These are phyloP conservation scores for Nigrospora osmanthi DNA, from an alignment of 2,329 filamentous ascomycete species.

Conservation along the genomic window DNA sequence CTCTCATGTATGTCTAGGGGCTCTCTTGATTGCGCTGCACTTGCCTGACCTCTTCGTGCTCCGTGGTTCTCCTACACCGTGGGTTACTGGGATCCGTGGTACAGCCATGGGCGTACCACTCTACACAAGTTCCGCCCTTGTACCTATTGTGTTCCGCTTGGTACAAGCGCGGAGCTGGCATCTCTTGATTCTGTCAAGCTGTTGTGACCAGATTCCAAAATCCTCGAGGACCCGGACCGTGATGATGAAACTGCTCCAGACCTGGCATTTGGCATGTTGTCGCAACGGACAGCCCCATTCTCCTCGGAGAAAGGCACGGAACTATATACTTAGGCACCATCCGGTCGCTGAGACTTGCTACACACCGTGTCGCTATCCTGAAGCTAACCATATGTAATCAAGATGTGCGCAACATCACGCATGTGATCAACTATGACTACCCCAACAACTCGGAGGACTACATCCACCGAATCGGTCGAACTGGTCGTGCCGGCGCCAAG, in stretches of 20 bases:
- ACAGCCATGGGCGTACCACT: conserved; percentile 60
- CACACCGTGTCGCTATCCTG: conserved; percentile 46
- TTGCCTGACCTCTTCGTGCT: conserved; percentile 83
- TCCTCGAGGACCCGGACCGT: conserved; percentile 49
- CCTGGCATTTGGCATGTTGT: conserved; percentile 38
- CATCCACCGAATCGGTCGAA: conserved; percentile 93
- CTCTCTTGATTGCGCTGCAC: conserved; percentile 80
- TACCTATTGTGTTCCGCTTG: conserved; percentile 47
- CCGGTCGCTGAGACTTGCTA: conserved; percentile 56
- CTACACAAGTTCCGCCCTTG: conserved; percentile 71
- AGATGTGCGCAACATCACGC: conserved; percentile 99
- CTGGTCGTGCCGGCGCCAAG: conserved; percentile 86
- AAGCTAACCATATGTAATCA: conserved; percentile 70
- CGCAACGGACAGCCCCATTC: conserved; percentile 54
- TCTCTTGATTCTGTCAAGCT: conserved; percentile 73
- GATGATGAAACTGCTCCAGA: conserved; percentile 36
- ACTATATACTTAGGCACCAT: conserved; percentile 39
- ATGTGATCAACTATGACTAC: conserved; percentile 99
- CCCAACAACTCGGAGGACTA: conserved; percentile 99
- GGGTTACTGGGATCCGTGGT: conserved; percentile 80
- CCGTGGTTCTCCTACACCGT: conserved; percentile 68
- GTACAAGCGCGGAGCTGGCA: conserved; percentile 75
- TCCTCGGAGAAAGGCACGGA: conserved; percentile 45
- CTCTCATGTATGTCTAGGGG: conserved; percentile 86
- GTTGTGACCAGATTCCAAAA: conserved; percentile 45